Evolutionary conservation across 163 green algal species (phyloP), one percentile per base, ranked within the genome.

Genomic region (Coccomyxa subellipsoidea): DNA sequence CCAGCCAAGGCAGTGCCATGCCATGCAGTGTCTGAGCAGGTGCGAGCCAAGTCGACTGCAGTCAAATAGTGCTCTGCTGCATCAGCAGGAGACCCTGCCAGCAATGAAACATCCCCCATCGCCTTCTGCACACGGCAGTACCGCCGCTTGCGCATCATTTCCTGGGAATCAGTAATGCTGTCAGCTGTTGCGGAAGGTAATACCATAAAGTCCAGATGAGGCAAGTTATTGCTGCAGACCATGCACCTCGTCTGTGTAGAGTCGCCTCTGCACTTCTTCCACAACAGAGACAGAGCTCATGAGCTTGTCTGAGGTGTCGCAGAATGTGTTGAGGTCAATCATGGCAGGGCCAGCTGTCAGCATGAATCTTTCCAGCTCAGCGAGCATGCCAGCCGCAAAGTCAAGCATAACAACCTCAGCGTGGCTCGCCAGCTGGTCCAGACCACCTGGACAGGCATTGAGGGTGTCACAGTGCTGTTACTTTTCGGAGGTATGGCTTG

Each of bases 381-480:
- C 83, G n/a, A 96, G 87, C 77, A 97, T 76, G 70, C 86, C 90
- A 29, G 92, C 92, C 27, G 92, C 92, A 89, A 96, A 92, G 82
- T 97, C 93, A n/a, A 90, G 88, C 92, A 97, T 95, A 53, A 93
- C 91, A 36, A 95, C 88, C 78, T 94, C 90, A n/a, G 93, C 87
- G 71, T 97, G 92, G 78, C 91, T 88, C 54, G 91, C 83, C 80
- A 97, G 79, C 81, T 93, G 88, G 59, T 85, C 66, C 15, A 82
- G 40, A n/a, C 87, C 85, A 47, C 86, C 88, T 92, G 89, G 36
- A 70, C 2, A 38, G 53, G 4, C 25, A 35, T 39, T 34, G 32
- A 25, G 78, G 7, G 37, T 15, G 8, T 77, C 38, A 25, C 47
- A 12, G 47, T 18, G 54, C 25, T 40, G 66, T 59, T 12, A 21